Conservation (phyloP, 2,329 filamentous ascomycete species). For the Proliferodiscus dingleyae region DNA sequence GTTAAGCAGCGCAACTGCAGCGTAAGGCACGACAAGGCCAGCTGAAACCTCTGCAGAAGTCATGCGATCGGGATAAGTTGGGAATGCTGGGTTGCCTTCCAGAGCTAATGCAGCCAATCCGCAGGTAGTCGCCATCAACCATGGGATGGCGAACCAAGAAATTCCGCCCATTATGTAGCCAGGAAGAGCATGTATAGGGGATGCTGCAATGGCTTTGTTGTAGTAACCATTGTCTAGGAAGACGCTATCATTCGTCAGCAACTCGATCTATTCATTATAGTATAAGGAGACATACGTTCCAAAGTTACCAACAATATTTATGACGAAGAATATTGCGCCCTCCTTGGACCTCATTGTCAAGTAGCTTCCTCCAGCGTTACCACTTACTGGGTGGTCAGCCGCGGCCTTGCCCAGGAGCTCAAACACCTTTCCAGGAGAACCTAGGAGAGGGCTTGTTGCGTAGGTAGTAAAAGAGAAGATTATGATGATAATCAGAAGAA, state of each 20-base stretch:
- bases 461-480: constrained; percentile 81
- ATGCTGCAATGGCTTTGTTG: constrained; percentile 89
- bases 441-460: constrained; percentile 65
- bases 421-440: constrained; percentile 72
- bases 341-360: constrained; percentile 79
- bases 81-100: constrained; percentile 67
- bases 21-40: constrained; percentile 79
- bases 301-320: constrained; percentile 84
- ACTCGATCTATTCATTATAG: constrained; percentile 21
- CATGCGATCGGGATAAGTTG: constrained; percentile 70
- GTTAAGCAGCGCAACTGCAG: constrained; percentile 77
- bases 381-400: constrained; percentile 65
- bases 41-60: constrained; percentile 69
- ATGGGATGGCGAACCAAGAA: constrained; percentile 89
- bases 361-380: constrained; percentile 78
- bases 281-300: constrained; percentile 36
- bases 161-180: constrained; percentile 80
- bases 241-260: constrained; percentile 48
- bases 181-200: constrained; percentile 77
- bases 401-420: constrained; percentile 70
- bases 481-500: constrained; percentile 78
- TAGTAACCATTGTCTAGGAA: constrained; percentile 88
- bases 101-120: constrained; percentile 76
- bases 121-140: constrained; percentile 84
- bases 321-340: constrained; percentile 85